Evolutionary conservation across 2,329 filamentous ascomycete species (phyloP).

Genomic region (Rachicladosporium sp.): DNA sequence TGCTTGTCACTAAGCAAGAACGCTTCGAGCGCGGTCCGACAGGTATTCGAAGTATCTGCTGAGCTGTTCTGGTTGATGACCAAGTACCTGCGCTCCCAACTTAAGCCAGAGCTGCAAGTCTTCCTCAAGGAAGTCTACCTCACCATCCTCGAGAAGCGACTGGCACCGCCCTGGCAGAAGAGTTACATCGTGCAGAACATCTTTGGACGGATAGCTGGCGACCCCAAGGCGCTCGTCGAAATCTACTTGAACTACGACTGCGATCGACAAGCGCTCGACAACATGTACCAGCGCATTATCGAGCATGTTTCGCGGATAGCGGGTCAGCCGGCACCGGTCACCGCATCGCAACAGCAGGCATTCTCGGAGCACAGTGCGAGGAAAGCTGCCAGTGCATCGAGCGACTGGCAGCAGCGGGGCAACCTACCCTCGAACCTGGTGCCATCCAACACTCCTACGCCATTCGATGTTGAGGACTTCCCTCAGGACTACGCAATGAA

Average conservation of each 20-base stretch:
- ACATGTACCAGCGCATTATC: slow-evolving; percentile 89
- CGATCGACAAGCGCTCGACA: slow-evolving; percentile 81
- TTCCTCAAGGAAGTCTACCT: slow-evolving; percentile 97
- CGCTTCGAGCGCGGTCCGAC: slow-evolving; percentile 81
- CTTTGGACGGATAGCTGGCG: slow-evolving; percentile 68
- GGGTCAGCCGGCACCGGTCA: slow-evolving; percentile 64
- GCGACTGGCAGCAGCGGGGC: slow-evolving; percentile 78
- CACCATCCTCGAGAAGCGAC: slow-evolving; percentile 76
- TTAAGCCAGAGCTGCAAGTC: slow-evolving; percentile 98
- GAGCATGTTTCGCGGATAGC: slow-evolving; percentile 86
- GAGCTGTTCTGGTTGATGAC: slow-evolving; percentile 98
- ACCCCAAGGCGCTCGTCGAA: slow-evolving; percentile 82
- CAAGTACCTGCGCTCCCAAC: slow-evolving; percentile 79
- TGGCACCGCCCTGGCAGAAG: slow-evolving; percentile 80
- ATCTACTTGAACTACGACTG: slow-evolving; percentile 98
- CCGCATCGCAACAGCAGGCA: slow-evolving; percentile 64
- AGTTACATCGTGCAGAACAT: slow-evolving; percentile 72
- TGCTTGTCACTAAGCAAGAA: slow-evolving; percentile 92
- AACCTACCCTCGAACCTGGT: slow-evolving; percentile 78
- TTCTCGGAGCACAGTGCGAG: slow-evolving; percentile 70
- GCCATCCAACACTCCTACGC: slow-evolving; percentile 54
- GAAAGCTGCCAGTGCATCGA: slow-evolving; percentile 18
- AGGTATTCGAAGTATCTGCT: slow-evolving; percentile 87
- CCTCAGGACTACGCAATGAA: slow-evolving; percentile 88
- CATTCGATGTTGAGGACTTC: slow-evolving; percentile 48